These are phyloP conservation scores for Heterobasidion parviporum DNA, from an alignment of 1,284 basidiomycete species.

Conservation along the genomic window DNA sequence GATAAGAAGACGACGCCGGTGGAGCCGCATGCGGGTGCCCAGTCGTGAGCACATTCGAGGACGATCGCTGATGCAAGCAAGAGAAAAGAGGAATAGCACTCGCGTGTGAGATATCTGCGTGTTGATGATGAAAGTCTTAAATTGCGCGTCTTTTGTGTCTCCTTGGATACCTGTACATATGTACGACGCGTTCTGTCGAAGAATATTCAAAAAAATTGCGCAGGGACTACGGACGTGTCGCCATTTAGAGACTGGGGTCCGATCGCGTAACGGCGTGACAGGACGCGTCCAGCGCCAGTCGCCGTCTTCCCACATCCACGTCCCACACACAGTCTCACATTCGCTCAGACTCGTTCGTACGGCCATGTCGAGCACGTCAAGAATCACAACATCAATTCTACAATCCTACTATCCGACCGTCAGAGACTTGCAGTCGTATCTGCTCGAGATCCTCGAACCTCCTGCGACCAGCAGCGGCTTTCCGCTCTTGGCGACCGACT, in stretches of 20 bases:
- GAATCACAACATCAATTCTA: slow-evolving; percentile 13
- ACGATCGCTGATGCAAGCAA: no score
- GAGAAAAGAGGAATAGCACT: no score
- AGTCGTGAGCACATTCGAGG: no score
- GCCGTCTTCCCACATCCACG: background rate
- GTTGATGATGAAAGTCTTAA: no score
- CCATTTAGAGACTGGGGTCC: background rate
- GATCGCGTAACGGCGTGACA: background rate
- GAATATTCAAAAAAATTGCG: no score
- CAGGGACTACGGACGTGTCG: background rate
- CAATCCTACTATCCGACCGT: slow-evolving; percentile 32
- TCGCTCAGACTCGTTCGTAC: background rate
- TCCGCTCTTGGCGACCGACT: slow-evolving; percentile 5
- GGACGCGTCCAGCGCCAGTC: background rate
- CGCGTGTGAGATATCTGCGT: no score
- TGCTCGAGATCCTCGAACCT: slow-evolving; percentile 28
- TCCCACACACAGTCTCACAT: background rate
- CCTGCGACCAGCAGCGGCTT: slow-evolving; percentile 1
- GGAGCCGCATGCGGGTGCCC: background rate
- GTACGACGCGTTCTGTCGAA: no score
- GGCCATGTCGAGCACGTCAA: background rate
- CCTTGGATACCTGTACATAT: no score
- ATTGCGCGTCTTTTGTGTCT: no score
- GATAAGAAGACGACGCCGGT: background rate
- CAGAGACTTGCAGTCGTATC: slow-evolving; percentile 31